Evolutionary conservation across 768 basidiomycete species (phyloP).

Genomic region (Amanita brunnescens): DNA sequence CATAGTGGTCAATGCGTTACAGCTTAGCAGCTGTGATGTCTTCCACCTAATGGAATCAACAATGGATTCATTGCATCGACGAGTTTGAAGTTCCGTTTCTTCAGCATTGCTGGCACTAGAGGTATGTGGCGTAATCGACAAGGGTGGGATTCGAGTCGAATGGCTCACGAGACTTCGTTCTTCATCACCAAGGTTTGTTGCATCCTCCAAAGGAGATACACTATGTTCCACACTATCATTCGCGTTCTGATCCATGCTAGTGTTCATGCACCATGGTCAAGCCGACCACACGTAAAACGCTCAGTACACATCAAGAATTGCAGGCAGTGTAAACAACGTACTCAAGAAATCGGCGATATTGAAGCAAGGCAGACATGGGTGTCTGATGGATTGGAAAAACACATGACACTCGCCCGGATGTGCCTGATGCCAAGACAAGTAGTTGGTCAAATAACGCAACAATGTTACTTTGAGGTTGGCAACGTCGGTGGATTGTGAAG

Average conservation of each 20-base stretch:
- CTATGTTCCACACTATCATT: conserved; percentile 30
- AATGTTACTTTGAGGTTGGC: conserved; percentile 97
- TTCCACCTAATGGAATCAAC: conserved; percentile 54
- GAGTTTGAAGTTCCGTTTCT: conserved; percentile 46
- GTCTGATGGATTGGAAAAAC: conserved; percentile 73
- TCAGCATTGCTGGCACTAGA: conserved; percentile 24
- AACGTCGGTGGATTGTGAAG: conserved; percentile 97
- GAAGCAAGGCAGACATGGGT: conserved; percentile 85
- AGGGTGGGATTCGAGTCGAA: conserved; percentile 20
- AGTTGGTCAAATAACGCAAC: conserved; percentile 93
- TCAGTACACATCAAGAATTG: background rate
- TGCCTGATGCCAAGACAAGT: conserved; percentile 78
- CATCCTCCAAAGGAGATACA: conserved; percentile 25
- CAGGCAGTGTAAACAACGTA: conserved; percentile 30
- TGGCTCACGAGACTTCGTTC: conserved; percentile 47
- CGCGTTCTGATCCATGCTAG: conserved; percentile 29
- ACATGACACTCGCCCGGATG: conserved; percentile 81
- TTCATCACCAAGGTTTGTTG: conserved; percentile 50
- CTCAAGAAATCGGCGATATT: conserved; percentile 97
- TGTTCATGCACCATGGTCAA: conserved; percentile 64
- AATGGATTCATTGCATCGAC: conserved; percentile 26
- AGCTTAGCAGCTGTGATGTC: conserved; percentile 60
- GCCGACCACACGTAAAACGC: conserved; percentile 43
- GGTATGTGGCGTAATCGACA: conserved; percentile 31
- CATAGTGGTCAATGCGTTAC: conserved; percentile 52